phyloP scores from a whole-genome alignment of 148 eudicot genomes.

The Rhododendron vialii region DNA sequence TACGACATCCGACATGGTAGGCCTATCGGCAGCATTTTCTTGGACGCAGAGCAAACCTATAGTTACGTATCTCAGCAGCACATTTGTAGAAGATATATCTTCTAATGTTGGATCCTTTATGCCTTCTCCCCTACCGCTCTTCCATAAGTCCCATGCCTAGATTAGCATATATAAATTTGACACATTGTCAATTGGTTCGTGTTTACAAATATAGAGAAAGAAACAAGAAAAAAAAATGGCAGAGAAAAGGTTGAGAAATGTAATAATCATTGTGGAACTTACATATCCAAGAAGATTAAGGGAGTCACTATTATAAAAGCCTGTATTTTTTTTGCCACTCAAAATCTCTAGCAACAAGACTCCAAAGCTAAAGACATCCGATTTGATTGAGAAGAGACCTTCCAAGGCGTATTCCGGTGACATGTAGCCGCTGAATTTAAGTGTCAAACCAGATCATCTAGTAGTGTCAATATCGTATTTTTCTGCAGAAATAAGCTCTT shows the following conservation, averaged over 20 bases:
- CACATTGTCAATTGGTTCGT: not conserved
- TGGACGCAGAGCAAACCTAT: slow-evolving; percentile 5
- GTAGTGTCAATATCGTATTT: not conserved
- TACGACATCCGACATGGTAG: not conserved
- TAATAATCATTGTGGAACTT: not conserved
- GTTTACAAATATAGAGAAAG: not conserved
- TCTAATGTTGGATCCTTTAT: not conserved
- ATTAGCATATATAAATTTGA: not conserved
- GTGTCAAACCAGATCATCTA: not conserved
- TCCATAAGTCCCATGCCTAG: not conserved
- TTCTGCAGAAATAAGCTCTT: not conserved
- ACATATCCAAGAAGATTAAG: not conserved
- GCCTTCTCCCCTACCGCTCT: not conserved
- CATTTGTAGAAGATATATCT: not conserved
- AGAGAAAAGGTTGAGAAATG: not conserved
- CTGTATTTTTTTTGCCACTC: not conserved
- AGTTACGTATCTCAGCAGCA: slow-evolving; percentile 2
- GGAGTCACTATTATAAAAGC: not conserved
- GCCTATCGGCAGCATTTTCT: slow-evolving; percentile 3
- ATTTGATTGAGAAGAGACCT: not conserved
- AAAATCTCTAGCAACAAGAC: not conserved
- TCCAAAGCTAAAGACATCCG: not conserved
- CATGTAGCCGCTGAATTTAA: not conserved
- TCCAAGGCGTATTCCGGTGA: not conserved
- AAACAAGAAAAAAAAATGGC: not conserved